Base-by-base conservation (phyloP, 495 filamentous ascomycete species). In the Penicillium macrosclerotiorum region DNA sequence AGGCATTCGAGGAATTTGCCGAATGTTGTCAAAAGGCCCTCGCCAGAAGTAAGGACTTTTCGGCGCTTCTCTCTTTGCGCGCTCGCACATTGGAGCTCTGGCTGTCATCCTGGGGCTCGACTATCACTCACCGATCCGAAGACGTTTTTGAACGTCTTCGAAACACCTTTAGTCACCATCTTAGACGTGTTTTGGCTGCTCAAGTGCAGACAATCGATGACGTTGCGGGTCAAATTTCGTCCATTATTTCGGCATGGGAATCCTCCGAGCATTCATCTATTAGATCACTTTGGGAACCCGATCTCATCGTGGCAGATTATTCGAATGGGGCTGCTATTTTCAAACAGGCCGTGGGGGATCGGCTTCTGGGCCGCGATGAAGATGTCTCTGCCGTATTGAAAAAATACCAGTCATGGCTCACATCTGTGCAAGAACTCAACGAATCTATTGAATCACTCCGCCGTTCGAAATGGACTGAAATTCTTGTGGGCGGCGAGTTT, bases 401-500 rank as follows among this genome's bases (percentile, higher is more conserved):
- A 8, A 68, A 65, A 26, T 95, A 90, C 57, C 72, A 80, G 44
- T 66, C 67, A 2, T 97, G 90, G 89, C 73, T 81, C 18, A 62
- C 67, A 7, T 72, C 79, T 3, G 78, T 95, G 12, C 69, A 82
- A 37, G 75, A 77, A 34, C 73, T 84, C 2, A 74, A 73, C 8
- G 65, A 69, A 11, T 73, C 83, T 9, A 79, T 94, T 22, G 78
- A 84, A 20, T 77, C 80, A 16, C 71, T 96, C 32, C 80, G 74
- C 45, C 75, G 78, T 8, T 76, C 79, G 23, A 79, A 78, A 42
- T 95, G 90, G 86, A 82, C 86, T 17, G 86, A 91, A 45, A 79
- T 89, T 24, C 65, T 89, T 11, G 84, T 93, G 23, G 78, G 81
- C 19, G 82, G 85, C 37, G 88, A 91, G 30, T 84, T 90, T 32